Evolutionary conservation across 2,329 filamentous ascomycete species (phyloP), one percentile per base, ranked within the genome.

Genomic region (Clonostachys sp.): DNA sequence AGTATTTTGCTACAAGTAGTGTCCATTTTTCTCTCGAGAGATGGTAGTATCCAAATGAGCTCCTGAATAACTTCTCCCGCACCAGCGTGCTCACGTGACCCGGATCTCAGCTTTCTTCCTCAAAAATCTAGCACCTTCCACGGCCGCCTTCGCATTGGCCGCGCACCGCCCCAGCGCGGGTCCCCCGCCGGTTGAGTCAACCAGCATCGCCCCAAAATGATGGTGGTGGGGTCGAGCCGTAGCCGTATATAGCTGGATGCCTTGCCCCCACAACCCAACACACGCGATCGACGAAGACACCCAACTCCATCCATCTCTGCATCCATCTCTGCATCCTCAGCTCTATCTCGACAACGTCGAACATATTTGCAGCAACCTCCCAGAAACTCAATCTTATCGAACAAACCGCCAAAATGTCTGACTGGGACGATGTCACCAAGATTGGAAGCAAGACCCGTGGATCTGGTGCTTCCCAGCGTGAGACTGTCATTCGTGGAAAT

Each of bases 401-500:
- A 30, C 8, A 30, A 14, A 30, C 8, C 17, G 30, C n/a, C 84
- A 84, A 62, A 45, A 83, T 87, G 80, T 68, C 72, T 59, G 68
- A 66, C 46, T 97, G 92, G 91, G 87, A 96, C 61, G 70, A 74
- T 57, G 83, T 87, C 59, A 95, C 91, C 73, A 95, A 94, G 80
- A 97, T 99, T 65, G 94, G 94, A 63, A 89, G 83, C 81, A 92
- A 88, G 73, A 81, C 80, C 63, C 83, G 84, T 61, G 80, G 82
- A 55, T 80, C 84, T 56, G 87, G 85, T 58, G 78, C 70, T 49
- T 68, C 66, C 47, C 74, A 81, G 57, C 88, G 89, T 58, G 91
- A 96, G 79, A 95, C 87, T 5, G 91, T 96, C 58, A 80, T 97
- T 65, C 87, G 87, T 67, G 89, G 92, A 64, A 90, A 89, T 68